Evolutionary conservation across 345 rosid genomes (phyloP).

Genomic region (Aurinia saxatilis): DNA sequence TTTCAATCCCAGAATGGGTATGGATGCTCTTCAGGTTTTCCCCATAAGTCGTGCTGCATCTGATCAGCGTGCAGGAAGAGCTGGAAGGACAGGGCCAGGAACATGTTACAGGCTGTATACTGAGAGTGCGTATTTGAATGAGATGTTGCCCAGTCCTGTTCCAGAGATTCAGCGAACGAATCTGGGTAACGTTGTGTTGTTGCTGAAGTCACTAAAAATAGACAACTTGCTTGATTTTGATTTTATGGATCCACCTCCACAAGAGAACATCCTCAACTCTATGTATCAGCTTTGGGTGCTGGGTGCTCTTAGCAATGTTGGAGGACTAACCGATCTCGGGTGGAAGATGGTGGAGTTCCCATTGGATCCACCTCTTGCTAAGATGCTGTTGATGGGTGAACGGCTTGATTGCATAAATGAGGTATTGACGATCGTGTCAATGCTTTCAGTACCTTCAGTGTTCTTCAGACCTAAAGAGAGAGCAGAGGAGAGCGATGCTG

Average conservation of each 20-base stretch:
- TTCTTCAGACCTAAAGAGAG: constrained; percentile 95
- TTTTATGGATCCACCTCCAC: constrained; percentile 99
- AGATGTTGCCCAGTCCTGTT: constrained; percentile 82
- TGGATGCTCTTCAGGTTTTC: constrained; percentile 98
- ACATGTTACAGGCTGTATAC: constrained; percentile 93
- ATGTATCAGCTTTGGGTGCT: constrained; percentile 98
- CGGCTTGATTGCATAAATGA: constrained; percentile 69
- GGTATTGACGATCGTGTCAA: constrained; percentile 94
- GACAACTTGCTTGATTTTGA: constrained; percentile 92
- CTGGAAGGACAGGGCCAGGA: constrained; percentile 99
- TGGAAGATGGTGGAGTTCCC: constrained; percentile 99
- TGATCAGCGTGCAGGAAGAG: constrained; percentile 97
- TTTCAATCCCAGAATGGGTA: constrained; percentile 97
- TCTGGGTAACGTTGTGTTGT: constrained; percentile 87
- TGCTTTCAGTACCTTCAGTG: constrained; percentile 98
- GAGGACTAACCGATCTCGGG: constrained; percentile 75
- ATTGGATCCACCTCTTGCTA: constrained; percentile 94
- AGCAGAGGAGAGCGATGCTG: constrained; percentile 93
- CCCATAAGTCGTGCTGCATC: constrained; percentile 97
- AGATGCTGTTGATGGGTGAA: constrained; percentile 97
- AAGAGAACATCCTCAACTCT: constrained; percentile 93
- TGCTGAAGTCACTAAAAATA: constrained; percentile 86
- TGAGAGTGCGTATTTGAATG: constrained; percentile 84
- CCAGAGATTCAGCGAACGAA: constrained; percentile 99
- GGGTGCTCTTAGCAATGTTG: constrained; percentile 92